Percentiles rank a stretch among this genome's conserved stretches.
Conservation (phyloP, 169 alveolate species). For the Cryptosporidium canis region DNA sequence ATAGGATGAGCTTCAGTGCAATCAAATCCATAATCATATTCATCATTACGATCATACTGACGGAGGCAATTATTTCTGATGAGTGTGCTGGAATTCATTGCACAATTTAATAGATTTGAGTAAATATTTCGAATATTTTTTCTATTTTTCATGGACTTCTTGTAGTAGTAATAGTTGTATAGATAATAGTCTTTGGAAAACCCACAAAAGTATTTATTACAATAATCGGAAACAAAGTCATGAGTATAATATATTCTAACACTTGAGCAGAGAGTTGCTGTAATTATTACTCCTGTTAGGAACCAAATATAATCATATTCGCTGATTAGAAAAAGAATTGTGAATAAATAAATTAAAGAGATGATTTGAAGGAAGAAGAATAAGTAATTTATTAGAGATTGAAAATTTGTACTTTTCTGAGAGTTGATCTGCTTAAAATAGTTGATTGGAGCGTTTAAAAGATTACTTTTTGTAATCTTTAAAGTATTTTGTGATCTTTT, state of each 20-base stretch:
- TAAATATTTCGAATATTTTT: conserved; percentile 32
- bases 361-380: conserved; percentile 3
- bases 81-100: not conserved
- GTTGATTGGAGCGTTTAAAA: conserved; percentile 28
- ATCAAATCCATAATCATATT: not conserved
- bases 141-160: not conserved
- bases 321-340: not conserved
- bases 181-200: conserved; percentile 40
- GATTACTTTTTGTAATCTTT: not conserved
- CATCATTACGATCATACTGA: not conserved
- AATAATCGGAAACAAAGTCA: conserved; percentile 31
- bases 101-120: conserved; percentile 7
- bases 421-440: not conserved
- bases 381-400: not conserved
- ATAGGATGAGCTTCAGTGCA: not conserved
- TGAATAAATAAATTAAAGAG: conserved; percentile 18
- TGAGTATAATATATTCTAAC: conserved; percentile 31
- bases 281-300: not conserved
- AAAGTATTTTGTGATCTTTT: not conserved
- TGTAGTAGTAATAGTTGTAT: conserved; percentile 43
- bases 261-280: not conserved
- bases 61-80: not conserved
- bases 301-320: conserved; percentile 60
- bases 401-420: not conserved
- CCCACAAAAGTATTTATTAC: conserved; percentile 60